Evolutionary conservation across 352 stramenopile genomes (phyloP).

Genomic region (Pythium pyrilobum): DNA sequence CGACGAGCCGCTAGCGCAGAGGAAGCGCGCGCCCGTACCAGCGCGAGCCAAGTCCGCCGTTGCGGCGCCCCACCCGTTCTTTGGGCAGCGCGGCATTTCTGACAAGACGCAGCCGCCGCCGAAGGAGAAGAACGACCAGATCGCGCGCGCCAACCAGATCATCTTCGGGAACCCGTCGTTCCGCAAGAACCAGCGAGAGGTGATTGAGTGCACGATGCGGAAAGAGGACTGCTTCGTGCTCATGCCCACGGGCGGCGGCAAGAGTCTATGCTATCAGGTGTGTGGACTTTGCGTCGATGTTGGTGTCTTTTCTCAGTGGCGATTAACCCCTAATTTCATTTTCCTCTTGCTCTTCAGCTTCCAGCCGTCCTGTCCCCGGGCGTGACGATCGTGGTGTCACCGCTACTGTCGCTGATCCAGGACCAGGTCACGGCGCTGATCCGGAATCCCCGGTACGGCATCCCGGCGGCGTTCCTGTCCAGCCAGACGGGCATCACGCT

Average conservation of each 20-base stretch:
- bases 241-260: slow-evolving; percentile 92
- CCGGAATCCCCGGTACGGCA: slow-evolving; percentile 51
- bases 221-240: slow-evolving; percentile 92
- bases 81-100: background rate
- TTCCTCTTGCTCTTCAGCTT: slow-evolving; percentile 12
- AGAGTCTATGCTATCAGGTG: slow-evolving; percentile 92
- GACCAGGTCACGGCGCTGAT: slow-evolving; percentile 89
- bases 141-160: slow-evolving; percentile 48
- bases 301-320: background rate
- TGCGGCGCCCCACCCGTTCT: slow-evolving; percentile 4
- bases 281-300: slow-evolving; percentile 19
- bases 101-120: background rate
- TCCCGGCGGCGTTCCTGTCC: slow-evolving; percentile 68
- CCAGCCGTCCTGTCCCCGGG: slow-evolving; percentile 55
- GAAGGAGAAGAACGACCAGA: slow-evolving; percentile 22
- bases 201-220: slow-evolving; percentile 90
- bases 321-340: background rate
- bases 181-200: slow-evolving; percentile 87
- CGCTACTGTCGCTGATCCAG: slow-evolving; percentile 92
- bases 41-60: background rate
- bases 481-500: slow-evolving; percentile 64
- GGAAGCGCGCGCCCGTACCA: background rate
- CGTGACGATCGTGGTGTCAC: slow-evolving; percentile 93
- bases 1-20: slow-evolving; percentile 1
- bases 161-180: slow-evolving; percentile 82